Evolutionary conservation across 108 stramenopile species (phyloP).

Genomic region (Discostella stelligeroides): DNA sequence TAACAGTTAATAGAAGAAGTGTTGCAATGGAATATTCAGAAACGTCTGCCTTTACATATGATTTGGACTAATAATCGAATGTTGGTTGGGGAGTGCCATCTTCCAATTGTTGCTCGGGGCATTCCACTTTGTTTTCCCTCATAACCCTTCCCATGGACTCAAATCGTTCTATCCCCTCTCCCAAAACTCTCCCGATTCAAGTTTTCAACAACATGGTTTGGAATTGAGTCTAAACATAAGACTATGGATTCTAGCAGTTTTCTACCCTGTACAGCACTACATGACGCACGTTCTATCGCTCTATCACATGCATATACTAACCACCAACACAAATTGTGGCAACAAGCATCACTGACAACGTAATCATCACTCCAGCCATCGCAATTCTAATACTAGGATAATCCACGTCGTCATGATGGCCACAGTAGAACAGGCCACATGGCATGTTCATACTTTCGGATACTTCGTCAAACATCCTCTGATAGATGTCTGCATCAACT

Average conservation of each 20-base stretch:
- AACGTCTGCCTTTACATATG: no score
- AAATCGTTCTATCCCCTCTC: no score
- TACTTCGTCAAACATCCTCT: conserved; percentile 69
- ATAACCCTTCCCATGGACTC: background rate
- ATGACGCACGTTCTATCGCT: no score
- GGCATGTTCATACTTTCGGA: conserved; percentile 59
- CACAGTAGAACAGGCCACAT: conserved; percentile 80
- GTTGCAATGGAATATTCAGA: conserved; percentile 1
- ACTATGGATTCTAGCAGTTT: no score
- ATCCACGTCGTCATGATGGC: conserved; percentile 79
- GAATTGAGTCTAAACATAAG: no score
- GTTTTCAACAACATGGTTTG: no score
- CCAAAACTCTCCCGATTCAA: no score
- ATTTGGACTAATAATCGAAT: no score
- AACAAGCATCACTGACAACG: conserved; percentile 37
- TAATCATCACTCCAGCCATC: conserved; percentile 37
- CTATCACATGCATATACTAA: conserved; percentile 6
- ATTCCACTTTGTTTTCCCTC: background rate
- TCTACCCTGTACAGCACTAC: no score
- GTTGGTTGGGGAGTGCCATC: no score
- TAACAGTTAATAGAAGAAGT: conserved; percentile 12
- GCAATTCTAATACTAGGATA: conserved; percentile 68
- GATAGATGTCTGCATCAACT: conserved; percentile 71
- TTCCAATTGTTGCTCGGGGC: no score
- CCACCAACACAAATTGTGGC: conserved; percentile 39